Conservation (phyloP, 495 filamentous ascomycete genomes). For the Penicillium pulvis region DNA sequence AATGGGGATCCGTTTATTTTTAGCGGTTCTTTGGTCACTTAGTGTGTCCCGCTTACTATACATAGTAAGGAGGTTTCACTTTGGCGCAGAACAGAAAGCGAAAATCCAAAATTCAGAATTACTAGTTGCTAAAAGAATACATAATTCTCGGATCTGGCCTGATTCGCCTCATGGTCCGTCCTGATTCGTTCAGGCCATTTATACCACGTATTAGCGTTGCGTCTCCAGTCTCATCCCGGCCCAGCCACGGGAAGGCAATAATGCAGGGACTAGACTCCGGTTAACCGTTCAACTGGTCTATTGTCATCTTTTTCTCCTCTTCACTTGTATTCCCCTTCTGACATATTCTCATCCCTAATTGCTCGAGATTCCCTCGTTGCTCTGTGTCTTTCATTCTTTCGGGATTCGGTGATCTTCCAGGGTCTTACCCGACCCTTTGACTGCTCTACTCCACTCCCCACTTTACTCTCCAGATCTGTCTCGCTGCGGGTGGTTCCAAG, state of each 20-base stretch:
- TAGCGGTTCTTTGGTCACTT: constrained; percentile 9
- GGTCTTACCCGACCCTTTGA: constrained; percentile 4
- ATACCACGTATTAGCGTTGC: background rate
- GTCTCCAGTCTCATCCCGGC: constrained; percentile 1
- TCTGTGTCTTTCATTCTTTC: constrained; percentile 5
- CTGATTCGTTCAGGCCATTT: background rate
- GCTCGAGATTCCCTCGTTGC: background rate
- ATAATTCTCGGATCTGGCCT: no score
- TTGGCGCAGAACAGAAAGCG: background rate
- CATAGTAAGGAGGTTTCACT: constrained; percentile 32
- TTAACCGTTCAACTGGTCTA: background rate
- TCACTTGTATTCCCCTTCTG: background rate
- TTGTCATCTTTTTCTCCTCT: background rate
- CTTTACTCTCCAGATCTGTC: constrained; percentile 12
- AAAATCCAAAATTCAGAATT: no score
- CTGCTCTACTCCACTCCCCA: constrained; percentile 9
- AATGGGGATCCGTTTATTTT: constrained; percentile 22
- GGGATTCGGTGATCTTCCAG: constrained; percentile 4
- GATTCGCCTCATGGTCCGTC: background rate
- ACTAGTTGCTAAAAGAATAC: no score
- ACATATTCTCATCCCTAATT: background rate
- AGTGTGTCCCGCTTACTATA: constrained; percentile 16
- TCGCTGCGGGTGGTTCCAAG: background rate
- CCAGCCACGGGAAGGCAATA: constrained; percentile 10
- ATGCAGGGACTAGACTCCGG: constrained; percentile 16